These are phyloP conservation scores for Fistulinella prunicolor DNA, from an alignment of 768 basidiomycete species.

Conservation along the genomic window DNA sequence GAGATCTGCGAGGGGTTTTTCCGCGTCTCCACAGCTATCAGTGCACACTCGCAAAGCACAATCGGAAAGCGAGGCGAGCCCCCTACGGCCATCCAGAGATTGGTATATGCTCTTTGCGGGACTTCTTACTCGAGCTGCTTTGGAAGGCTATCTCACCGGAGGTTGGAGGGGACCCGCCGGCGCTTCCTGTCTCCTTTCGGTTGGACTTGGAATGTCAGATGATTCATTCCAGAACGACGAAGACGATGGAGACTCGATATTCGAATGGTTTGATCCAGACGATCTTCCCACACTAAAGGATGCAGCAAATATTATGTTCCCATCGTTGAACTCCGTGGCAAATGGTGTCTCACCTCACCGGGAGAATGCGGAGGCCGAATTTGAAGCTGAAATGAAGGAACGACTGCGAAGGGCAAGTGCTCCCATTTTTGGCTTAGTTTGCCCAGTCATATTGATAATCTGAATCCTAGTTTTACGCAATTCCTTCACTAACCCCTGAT, in stretches of 20 bases:
- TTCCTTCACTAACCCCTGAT: constrained; percentile 68
- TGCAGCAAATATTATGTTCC: constrained; percentile 69
- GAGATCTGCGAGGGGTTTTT: constrained; percentile 20
- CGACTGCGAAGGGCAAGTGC: constrained; percentile 62
- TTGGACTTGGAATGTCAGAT: constrained; percentile 56
- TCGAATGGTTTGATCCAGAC: constrained; percentile 68
- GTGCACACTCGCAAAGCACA: constrained; percentile 22
- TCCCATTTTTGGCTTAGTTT: not conserved
- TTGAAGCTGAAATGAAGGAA: constrained; percentile 70
- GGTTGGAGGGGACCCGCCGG: constrained; percentile 76
- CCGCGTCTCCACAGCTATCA: constrained; percentile 12
- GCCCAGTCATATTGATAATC: constrained; percentile 5
- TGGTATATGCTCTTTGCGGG: constrained; percentile 83
- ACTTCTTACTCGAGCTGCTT: constrained; percentile 74
- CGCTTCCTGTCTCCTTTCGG: constrained; percentile 66
- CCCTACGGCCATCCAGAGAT: constrained; percentile 64
- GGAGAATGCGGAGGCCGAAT: constrained; percentile 65
- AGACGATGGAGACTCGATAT: constrained; percentile 39
- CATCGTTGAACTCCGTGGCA: constrained; percentile 38
- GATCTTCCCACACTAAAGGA: constrained; percentile 67
- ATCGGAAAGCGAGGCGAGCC: constrained; percentile 42
- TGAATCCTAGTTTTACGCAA: constrained; percentile 66
- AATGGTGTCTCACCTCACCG: constrained; percentile 31
- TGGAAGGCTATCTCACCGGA: constrained; percentile 81
- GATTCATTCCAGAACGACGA: constrained; percentile 25